Evolutionary conservation across 495 filamentous ascomycete genomes (phyloP), one percentile per base, ranked within the genome.

Genomic region (Jackrogersella minutella): DNA sequence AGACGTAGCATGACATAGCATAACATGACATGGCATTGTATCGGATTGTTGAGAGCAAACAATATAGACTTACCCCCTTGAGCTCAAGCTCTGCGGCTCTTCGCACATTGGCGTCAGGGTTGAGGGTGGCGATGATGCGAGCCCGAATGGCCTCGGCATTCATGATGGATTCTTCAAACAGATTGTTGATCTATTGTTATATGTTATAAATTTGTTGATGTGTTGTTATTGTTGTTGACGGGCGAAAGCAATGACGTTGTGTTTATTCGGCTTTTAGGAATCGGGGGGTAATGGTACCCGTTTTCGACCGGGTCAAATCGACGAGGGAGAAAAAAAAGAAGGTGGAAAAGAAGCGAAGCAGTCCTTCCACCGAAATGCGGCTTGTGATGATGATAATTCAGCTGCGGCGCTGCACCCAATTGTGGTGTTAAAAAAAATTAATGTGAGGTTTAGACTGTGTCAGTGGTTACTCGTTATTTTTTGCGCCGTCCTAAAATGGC

Each of bases 1-100:
- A 21, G 30, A 13, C 46, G 62, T 17, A 14, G 36, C 43, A 41
- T 40, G 22, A 13, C 53, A 71, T 55, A 21, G 40, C 39, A 58
- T 55, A 53, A 6, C 61, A 21, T 43, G 26, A 17, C 37, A 47
- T 21, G 64, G 65, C 26, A 58, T 19, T 14, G 43, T 50, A 65
- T 37, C 44, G 62, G 47, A 64, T 50, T 41, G 60, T 52, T 34
- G 43, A 56, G 47, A 40, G 39, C 30, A 62, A 67, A 62, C 28
- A 51, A 62, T 52, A 47, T 49, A 33, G 28, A 82, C 89, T 74
- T 85, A 97, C 95, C 86, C 90, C 88, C 89, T 94, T 96, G 68
- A 99, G 82, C 78, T 97, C 91, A 69, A 93, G 79, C 82, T 98
- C 96, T 60, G 93, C 95, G 76, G 91, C 88, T 69, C 88, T 87